A percentile compares a stretch with the other conserved stretches of the same genome.
phyloP scores from a whole-genome alignment of 441 rosid species.

The Arabidopsis lyrata region DNA sequence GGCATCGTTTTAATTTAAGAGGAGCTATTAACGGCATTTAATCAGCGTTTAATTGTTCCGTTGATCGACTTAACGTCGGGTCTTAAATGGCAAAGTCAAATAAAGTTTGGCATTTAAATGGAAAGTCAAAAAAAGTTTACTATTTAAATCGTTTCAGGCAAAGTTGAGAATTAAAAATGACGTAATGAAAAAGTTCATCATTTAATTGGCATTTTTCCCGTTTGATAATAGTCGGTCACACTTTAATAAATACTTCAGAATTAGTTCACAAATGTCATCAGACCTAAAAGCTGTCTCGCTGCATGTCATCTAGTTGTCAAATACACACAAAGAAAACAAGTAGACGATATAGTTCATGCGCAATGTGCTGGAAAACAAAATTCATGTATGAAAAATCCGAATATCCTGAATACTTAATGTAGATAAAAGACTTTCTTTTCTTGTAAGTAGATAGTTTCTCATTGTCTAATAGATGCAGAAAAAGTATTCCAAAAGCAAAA shows the following conservation, averaged over 20 bases:
- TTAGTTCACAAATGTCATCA: background rate
- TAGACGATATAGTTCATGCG: background rate
- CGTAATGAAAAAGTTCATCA: no score
- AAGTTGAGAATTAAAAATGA: no score
- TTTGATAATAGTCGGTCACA: background rate
- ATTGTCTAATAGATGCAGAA: background rate
- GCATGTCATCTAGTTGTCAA: background rate
- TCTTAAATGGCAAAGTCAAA: no score
- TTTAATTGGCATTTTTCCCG: no score
- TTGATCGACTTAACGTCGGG: no score
- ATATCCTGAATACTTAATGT: background rate
- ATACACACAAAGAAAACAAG: constrained; percentile 2
- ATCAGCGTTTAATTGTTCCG: no score
- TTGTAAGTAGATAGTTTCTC: no score
- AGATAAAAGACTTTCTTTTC: background rate
- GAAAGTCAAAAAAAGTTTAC: no score
- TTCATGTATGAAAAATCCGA: background rate
- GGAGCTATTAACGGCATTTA: no score
- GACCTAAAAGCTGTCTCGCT: background rate
- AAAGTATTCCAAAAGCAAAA: background rate
- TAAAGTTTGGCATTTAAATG: no score
- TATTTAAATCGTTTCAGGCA: no score
- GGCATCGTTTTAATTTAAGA: no score
- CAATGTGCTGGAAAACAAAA: background rate
- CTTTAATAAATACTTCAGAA: background rate